phyloP scores from a whole-genome alignment of 2,329 filamentous ascomycete genomes.

The Colletotrichum musicola region DNA sequence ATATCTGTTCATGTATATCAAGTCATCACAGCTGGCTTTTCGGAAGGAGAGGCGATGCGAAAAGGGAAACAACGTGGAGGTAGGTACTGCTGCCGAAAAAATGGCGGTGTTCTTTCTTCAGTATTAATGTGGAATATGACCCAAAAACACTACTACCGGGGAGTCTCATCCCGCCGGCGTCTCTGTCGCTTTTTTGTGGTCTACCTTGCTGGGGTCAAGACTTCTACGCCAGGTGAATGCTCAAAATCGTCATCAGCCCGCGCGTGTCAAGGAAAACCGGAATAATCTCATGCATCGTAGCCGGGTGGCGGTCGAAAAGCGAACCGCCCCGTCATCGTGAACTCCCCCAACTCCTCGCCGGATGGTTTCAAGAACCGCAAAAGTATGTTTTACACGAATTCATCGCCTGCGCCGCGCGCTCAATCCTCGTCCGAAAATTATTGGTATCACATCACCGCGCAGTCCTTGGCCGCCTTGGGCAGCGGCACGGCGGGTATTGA shows the following conservation, averaged over 20 bases:
- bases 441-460: constrained; percentile 58
- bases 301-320: constrained; percentile 4
- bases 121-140: constrained; percentile 35
- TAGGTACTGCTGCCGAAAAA: constrained; percentile 10
- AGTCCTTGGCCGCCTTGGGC: constrained; percentile 52
- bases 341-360: constrained; percentile 35
- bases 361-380: not conserved
- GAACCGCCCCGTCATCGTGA: constrained; percentile 1
- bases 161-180: constrained; percentile 1
- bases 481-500: constrained; percentile 50
- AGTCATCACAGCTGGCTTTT: constrained; percentile 1
- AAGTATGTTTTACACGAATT: constrained; percentile 24
- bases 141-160: constrained; percentile 20
- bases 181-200: constrained; percentile 19
- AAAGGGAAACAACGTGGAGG: constrained; percentile 15
- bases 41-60: not conserved
- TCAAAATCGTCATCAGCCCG: not conserved
- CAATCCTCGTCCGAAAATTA: constrained; percentile 14
- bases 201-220: not conserved
- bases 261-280: constrained; percentile 22
- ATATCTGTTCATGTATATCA: constrained; percentile 16
- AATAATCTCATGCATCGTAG: constrained; percentile 30
- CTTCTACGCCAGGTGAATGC: constrained; percentile 5
- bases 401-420: constrained; percentile 23
- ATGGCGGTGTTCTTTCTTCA: constrained; percentile 14